Conservation (phyloP, 306 rosid species). For the Datisca glomerata region DNA sequence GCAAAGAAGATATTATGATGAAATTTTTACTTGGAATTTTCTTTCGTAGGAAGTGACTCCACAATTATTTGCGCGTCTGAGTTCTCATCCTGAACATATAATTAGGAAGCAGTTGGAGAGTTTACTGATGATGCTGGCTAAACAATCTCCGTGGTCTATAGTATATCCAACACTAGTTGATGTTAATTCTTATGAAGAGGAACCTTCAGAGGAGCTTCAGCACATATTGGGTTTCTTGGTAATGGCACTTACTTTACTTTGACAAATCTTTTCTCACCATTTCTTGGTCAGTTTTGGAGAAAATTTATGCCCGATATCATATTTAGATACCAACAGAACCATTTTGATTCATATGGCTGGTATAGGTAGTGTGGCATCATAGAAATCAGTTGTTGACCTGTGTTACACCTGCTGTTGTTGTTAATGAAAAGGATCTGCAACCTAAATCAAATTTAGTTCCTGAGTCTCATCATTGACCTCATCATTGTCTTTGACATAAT, state of each 20-base stretch:
- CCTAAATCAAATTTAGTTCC: too few relatives aligned
- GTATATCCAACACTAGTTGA: conserved; percentile 91
- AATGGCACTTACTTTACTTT: conserved; percentile 24
- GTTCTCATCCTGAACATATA: conserved; percentile 83
- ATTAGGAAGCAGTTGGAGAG: conserved; percentile 86
- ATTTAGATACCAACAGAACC: too few relatives aligned
- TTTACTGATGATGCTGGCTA: conserved; percentile 81
- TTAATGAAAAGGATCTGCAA: too few relatives aligned
- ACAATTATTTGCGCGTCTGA: conserved; percentile 79
- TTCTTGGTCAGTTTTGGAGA: neutral
- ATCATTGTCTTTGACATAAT: too few relatives aligned
- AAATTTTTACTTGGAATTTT: conserved; percentile 2
- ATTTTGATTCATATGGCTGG: too few relatives aligned
- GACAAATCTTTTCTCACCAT: too few relatives aligned
- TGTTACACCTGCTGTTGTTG: too few relatives aligned
- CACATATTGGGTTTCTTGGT: conserved; percentile 84
- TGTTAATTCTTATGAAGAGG: conserved; percentile 74
- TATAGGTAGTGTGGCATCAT: too few relatives aligned
- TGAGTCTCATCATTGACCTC: too few relatives aligned
- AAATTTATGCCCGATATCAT: neutral
- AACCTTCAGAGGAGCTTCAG: conserved; percentile 86
- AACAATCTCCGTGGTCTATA: conserved; percentile 81
- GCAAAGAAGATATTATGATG: too few relatives aligned
- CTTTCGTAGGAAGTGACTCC: conserved; percentile 79
- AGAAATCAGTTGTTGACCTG: too few relatives aligned